Percentiles rank a stretch among this genome's conserved stretches.
Evolutionary conservation across 768 basidiomycete species (phyloP).

Genomic region (Phylloporus sp.): DNA sequence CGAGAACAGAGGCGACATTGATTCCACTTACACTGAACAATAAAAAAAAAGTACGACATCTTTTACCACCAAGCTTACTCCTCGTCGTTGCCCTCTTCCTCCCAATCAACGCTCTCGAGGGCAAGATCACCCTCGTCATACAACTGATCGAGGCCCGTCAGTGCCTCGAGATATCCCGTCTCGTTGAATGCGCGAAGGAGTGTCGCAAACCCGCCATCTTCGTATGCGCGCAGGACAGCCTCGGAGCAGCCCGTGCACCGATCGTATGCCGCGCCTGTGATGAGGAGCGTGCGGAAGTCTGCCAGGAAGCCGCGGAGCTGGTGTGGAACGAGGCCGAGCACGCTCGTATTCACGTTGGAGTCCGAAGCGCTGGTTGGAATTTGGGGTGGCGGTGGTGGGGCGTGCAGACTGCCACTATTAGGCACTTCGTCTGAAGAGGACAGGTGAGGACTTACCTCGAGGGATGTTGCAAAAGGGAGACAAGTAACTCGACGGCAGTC

Average conservation of each 20-base stretch:
- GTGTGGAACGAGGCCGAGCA: constrained; percentile 89
- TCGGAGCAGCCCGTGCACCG: constrained; percentile 90
- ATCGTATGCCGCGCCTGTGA: constrained; percentile 84
- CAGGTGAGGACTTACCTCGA: constrained; percentile 53
- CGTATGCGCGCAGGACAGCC: constrained; percentile 77
- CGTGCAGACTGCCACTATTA: constrained; percentile 44
- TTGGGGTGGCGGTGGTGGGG: constrained; percentile 63
- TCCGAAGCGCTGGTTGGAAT: constrained; percentile 15
- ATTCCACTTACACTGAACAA: not conserved
- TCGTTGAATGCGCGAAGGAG: constrained; percentile 82
- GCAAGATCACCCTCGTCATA: constrained; percentile 70
- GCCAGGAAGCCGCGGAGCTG: constrained; percentile 89
- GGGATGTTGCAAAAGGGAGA: constrained; percentile 86
- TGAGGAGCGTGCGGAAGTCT: constrained; percentile 79
- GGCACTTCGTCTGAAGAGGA: not conserved
- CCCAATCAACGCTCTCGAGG: constrained; percentile 74
- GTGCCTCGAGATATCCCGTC: constrained; percentile 60
- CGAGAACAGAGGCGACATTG: no score
- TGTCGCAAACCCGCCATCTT: constrained; percentile 75
- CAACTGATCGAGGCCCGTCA: constrained; percentile 79
- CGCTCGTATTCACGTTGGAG: constrained; percentile 34
- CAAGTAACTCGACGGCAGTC: constrained; percentile 88
- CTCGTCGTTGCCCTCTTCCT: constrained; percentile 53
- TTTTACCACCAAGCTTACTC: not conserved
- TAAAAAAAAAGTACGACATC: no score